Percentiles rank a stretch among this genome's conserved stretches.
These are phyloP conservation scores for Pythium phragmiticola DNA, from an alignment of 352 stramenopile genomes.

Conservation along the genomic window DNA sequence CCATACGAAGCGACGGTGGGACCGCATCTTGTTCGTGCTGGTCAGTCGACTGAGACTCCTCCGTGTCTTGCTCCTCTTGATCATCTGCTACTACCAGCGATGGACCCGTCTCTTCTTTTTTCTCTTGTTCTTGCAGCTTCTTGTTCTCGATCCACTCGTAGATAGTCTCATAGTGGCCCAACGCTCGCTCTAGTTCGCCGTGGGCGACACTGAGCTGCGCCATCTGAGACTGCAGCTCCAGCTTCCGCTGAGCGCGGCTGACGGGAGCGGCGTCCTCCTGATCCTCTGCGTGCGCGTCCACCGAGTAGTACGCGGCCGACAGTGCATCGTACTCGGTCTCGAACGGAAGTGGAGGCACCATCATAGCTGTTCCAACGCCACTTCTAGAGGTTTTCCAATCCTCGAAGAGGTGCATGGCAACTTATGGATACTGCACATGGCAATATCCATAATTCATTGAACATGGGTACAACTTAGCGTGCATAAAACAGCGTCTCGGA, in stretches of 20 bases:
- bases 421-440: background rate
- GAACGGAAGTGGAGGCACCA: background rate
- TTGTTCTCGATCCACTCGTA: conserved; percentile 8
- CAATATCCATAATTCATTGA: background rate
- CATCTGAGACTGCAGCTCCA: conserved; percentile 35
- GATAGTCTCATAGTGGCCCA: conserved; percentile 36
- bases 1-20: conserved; percentile 21
- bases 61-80: background rate
- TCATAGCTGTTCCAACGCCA: background rate
- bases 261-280: background rate
- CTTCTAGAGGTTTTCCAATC: background rate
- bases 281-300: background rate
- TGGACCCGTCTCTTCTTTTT: background rate
- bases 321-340: conserved; percentile 20
- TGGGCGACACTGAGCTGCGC: conserved; percentile 36
- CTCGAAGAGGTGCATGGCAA: background rate
- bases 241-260: conserved; percentile 15
- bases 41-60: background rate
- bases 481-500: background rate
- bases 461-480: conserved; percentile 1
- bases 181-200: conserved; percentile 32
- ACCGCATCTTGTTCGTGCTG: background rate
- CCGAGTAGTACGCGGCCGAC: conserved; percentile 11
- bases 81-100: background rate
- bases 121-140: background rate